Base-by-base conservation (phyloP, 2,329 filamentous ascomycete genomes). In the Metarhizium robertsii region DNA sequence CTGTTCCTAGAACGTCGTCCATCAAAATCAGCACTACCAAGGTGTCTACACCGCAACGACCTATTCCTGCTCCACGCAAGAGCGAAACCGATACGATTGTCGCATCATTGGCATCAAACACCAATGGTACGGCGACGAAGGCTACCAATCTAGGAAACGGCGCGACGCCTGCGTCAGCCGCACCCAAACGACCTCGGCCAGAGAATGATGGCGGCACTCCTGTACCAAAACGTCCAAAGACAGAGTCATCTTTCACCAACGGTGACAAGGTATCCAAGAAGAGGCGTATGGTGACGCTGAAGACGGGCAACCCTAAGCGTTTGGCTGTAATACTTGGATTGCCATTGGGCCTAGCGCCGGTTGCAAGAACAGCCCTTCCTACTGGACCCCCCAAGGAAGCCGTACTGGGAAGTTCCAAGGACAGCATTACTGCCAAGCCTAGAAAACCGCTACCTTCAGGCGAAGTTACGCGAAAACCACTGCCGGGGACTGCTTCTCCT, bases 1-100 rank as follows among this genome's bases (percentile, higher is more conserved):
- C 60, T 50, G 38, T 68, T 4, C 63, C 62, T 25, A 68, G 67
- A 58, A 63, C 65, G n/a, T 64, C 68, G 6, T 73, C 71, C 0
- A 73, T 73, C 56, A 75, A 75, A 60, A 68, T 71, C 60, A 70
- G 64, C 45, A 73, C 69, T 30, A 71, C 69, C 34, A 71, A 70
- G 58, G 49, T 60, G 2, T 58, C 62, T 3, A 61, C 59, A 10
- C 61, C 61, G 14, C 61, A 64, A 20, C 60, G 63, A 3, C 57
- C 62, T 3, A 20, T 10, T 34, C 30, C 46, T 1, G 29, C 30
- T 13, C 36, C 53, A 10, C 16, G 16, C n/a, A 34, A n/a, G 13
- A 52, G 45, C 16, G 53, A 48, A 36, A 6, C 30, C 29, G 52
- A 53, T 6, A 52, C 52, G 2, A 53, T 61, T 50, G 16, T 60